A percentile compares a stretch with the other conserved stretches of the same genome.
Evolutionary conservation across 164 flowering plant genomes (phyloP).

Genomic region (Vitis rupestris): DNA sequence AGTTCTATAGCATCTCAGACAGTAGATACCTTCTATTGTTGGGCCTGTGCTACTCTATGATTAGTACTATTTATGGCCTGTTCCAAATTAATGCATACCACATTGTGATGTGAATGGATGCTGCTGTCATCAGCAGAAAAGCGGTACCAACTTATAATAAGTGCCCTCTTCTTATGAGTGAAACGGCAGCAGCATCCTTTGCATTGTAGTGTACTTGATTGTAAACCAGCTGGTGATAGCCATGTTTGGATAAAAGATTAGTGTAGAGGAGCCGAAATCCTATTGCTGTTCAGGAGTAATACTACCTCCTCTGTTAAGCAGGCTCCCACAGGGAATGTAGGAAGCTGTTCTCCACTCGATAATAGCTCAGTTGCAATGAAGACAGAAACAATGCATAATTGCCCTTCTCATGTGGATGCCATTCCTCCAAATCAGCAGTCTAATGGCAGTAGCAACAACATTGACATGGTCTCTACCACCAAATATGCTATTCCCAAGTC

Average conservation of each 20-base stretch:
- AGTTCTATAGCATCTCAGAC: neutral
- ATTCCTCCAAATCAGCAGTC: conserved; percentile 46
- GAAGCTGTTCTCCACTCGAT: conserved; percentile 63
- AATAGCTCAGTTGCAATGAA: conserved; percentile 52
- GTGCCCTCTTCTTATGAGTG: neutral
- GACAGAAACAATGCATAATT: conserved; percentile 29
- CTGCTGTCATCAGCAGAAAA: neutral
- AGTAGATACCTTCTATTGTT: neutral
- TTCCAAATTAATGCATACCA: neutral
- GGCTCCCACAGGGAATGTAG: conserved; percentile 50
- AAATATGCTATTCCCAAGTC: conserved; percentile 36
- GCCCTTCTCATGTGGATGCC: conserved; percentile 32
- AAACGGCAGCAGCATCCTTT: conserved; percentile 1
- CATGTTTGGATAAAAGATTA: neutral
- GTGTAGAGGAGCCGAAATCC: conserved; percentile 1
- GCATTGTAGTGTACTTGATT: neutral
- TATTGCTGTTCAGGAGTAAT: conserved; percentile 9
- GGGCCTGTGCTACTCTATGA: neutral
- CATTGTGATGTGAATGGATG: neutral
- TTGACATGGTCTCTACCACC: conserved; percentile 50
- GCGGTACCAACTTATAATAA: neutral
- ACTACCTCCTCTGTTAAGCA: conserved; percentile 9
- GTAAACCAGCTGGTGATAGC: neutral
- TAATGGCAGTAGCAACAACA: conserved; percentile 53
- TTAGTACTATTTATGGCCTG: neutral